phyloP scores from a whole-genome alignment of 371 early-diverging fungal species.

The Mucor irregularis region DNA sequence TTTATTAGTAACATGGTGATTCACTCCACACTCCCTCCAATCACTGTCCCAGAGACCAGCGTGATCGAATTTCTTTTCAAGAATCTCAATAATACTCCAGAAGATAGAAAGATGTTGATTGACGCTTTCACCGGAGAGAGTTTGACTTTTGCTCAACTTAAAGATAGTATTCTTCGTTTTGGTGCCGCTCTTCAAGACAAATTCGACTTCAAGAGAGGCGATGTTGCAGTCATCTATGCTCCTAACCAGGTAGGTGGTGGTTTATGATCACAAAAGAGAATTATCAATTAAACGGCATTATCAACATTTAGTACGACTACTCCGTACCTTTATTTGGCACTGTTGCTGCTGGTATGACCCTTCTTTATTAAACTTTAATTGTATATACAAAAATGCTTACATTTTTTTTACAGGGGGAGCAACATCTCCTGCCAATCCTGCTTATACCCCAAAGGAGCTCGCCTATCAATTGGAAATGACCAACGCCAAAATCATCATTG shows the following conservation, averaged over 20 bases:
- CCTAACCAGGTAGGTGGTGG: conserved; percentile 70
- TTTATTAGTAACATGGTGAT: conserved; percentile 29
- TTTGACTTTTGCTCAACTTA: conserved; percentile 67
- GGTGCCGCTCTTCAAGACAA: conserved; percentile 71
- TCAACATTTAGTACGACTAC: conserved; percentile 37
- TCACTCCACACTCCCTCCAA: conserved; percentile 11
- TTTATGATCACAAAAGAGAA: no score
- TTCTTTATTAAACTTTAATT: background rate
- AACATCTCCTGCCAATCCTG: conserved; percentile 74
- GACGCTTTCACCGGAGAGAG: conserved; percentile 56
- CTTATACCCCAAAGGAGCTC: conserved; percentile 75
- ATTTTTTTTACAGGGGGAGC: conserved; percentile 55
- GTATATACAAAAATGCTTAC: background rate
- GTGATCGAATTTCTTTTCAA: conserved; percentile 21
- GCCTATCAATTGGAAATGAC: conserved; percentile 73
- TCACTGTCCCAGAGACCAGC: conserved; percentile 15
- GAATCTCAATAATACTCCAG: conserved; percentile 25
- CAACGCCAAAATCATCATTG: conserved; percentile 63
- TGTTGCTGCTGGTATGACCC: conserved; percentile 45
- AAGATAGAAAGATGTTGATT: conserved; percentile 52
- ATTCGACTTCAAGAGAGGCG: conserved; percentile 58
- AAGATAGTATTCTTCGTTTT: conserved; percentile 55
- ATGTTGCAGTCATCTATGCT: conserved; percentile 67
- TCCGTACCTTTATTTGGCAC: conserved; percentile 37
- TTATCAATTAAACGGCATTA: background rate